Evolutionary conservation across 352 stramenopile species (phyloP), one percentile per base, ranked within the genome.

Genomic region (Pythium phragmitis): DNA sequence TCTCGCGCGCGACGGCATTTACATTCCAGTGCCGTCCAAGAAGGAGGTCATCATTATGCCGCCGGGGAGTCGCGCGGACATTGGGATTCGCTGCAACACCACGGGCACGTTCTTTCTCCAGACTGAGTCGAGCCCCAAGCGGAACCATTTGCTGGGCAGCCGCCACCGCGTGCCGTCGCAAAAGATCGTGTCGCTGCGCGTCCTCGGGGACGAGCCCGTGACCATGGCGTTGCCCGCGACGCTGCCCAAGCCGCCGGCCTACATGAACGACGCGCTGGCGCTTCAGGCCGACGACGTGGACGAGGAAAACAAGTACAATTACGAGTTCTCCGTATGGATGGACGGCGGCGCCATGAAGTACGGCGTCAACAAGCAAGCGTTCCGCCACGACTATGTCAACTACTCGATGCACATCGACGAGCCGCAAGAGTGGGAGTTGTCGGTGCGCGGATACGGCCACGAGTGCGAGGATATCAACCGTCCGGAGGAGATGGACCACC

Each of bases 291-390:
- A 30, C 12, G 46, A 65, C 36, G 34, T 69, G 1, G 49, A 70
- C 30, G 21, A 43, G 43, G 74, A 82, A n/a, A 87, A 79, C 68
- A 75, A 74, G 59, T 91, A 91, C 74, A 69, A 73, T 36, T 89
- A 88, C 60, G 82, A 89, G 61, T 91, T 91, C 64, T 89, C 82
- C 0, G 73, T 91, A 4, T 89, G 80, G 82, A 87, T 80, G 75
- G 78, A 86, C 50, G 36, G 33, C 7, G 63, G 55, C 13, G 65
- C 43, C 4, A 75, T 85, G 50, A 61, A 48, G 21, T 91, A 84
- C 65, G 80, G 79, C n/a, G 80, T 91, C 8, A 91, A 91, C 68
- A 73, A 83, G 62, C 60, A 82, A 50, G 72, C 55, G 34, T 74
- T 91, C 36, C 48, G 75, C 34, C 41, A 75, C 50, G 37, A 72